These are phyloP conservation scores for Pueraria montana DNA, from an alignment of 306 rosid genomes.

Conservation along the genomic window DNA sequence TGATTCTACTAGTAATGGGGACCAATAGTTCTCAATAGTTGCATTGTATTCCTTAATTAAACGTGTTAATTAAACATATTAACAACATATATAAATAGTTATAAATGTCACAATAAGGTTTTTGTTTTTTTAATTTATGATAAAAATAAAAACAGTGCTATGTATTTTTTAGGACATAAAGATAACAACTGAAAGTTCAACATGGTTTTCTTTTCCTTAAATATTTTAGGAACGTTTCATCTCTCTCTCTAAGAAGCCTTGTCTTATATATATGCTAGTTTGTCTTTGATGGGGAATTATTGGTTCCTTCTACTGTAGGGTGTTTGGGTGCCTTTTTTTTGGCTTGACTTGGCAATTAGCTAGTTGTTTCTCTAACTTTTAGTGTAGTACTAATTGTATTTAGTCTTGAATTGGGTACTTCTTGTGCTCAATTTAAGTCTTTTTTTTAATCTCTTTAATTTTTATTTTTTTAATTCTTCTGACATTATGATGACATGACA, in stretches of 20 bases:
- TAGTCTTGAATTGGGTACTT: too few relatives aligned
- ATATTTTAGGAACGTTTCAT: not conserved
- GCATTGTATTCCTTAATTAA: conserved; percentile 79
- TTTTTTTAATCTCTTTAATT: too few relatives aligned
- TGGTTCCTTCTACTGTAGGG: too few relatives aligned
- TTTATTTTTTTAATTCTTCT: too few relatives aligned
- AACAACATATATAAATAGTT: not conserved
- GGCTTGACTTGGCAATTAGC: too few relatives aligned
- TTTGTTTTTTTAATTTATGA: too few relatives aligned
- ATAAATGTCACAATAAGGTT: not conserved
- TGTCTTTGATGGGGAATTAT: conserved; percentile 80
- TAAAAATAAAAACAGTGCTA: not conserved
- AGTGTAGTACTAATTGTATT: too few relatives aligned
- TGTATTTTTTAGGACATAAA: not conserved
- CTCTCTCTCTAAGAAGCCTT: not conserved
- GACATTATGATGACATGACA: too few relatives aligned
- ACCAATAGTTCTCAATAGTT: conserved; percentile 81
- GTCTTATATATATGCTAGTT: too few relatives aligned
- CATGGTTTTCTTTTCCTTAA: not conserved
- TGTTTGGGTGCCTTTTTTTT: too few relatives aligned
- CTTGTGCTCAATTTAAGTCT: too few relatives aligned
- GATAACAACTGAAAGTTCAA: not conserved
- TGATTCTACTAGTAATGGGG: conserved; percentile 87
- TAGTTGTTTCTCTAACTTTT: too few relatives aligned
- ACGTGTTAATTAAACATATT: conserved; percentile 4